Evolutionary conservation across 805 yeast genomes (phyloP).

Genomic region (Saturnispora kantuleensis): DNA sequence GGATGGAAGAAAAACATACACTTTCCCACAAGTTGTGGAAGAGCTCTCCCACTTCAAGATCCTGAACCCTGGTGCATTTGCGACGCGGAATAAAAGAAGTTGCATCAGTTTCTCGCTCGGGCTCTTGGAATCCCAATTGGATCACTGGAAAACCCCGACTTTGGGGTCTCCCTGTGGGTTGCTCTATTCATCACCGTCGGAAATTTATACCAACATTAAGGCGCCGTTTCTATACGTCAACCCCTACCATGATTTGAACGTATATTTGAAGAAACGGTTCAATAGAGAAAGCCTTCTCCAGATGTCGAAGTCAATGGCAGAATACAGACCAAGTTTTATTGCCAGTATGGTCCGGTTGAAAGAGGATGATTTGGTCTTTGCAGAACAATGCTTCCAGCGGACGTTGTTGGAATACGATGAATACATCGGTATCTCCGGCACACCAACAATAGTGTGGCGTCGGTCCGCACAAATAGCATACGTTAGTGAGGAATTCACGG

Average conservation of each 20-base stretch:
- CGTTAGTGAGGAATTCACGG: constrained; percentile 88
- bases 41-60: constrained; percentile 32
- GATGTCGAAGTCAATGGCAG: constrained; percentile 83
- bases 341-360: constrained; percentile 84
- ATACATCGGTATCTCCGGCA: constrained; percentile 75
- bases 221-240: constrained; percentile 83
- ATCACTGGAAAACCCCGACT: not conserved
- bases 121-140: constrained; percentile 17
- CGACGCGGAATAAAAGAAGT: constrained; percentile 24
- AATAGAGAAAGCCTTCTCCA: constrained; percentile 51
- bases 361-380: constrained; percentile 84
- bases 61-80: constrained; percentile 33
- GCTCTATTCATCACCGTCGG: constrained; percentile 55
- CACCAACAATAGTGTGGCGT: constrained; percentile 94
- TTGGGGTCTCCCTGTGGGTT: constrained; percentile 28
- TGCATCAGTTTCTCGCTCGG: constrained; percentile 42
- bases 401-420: constrained; percentile 83
- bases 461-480: constrained; percentile 93
- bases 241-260: constrained; percentile 75
- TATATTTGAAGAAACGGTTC: constrained; percentile 65
- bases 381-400: constrained; percentile 94
- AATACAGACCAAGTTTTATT: constrained; percentile 83
- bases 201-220: constrained; percentile 64
- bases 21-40: constrained; percentile 53
- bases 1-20: constrained; percentile 30